Evolutionary conservation across 2,329 filamentous ascomycete species (phyloP).

Genomic region (Pseudomassariella vexata): DNA sequence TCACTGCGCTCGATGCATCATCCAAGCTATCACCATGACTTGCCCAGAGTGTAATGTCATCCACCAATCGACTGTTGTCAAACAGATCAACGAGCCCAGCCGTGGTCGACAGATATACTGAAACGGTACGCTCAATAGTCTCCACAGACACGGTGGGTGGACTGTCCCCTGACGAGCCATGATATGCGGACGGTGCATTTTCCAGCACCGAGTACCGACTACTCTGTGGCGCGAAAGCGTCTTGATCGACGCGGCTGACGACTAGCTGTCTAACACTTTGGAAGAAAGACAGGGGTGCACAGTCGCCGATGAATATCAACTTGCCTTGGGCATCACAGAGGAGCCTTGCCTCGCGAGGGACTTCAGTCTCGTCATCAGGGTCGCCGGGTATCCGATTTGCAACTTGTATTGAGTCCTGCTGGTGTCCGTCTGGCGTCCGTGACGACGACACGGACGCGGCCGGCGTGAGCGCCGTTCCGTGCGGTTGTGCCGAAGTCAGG

Average conservation of each 20-base stretch:
- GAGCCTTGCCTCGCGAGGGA: slow-evolving; percentile 46
- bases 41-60: slow-evolving; percentile 38
- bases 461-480: not conserved
- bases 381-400: slow-evolving; percentile 4
- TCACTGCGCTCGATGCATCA: slow-evolving; percentile 34
- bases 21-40: slow-evolving; percentile 24
- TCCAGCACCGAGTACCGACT: slow-evolving; percentile 45
- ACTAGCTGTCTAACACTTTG: slow-evolving; percentile 49
- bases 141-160: slow-evolving; percentile 15
- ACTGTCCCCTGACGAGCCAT: slow-evolving; percentile 5
- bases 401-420: not conserved
- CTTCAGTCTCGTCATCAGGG: slow-evolving; percentile 46
- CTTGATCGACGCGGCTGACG: slow-evolving; percentile 39
- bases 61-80: slow-evolving; percentile 30
- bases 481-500: not conserved
- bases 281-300: slow-evolving; percentile 50
- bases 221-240: slow-evolving; percentile 46
- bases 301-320: slow-evolving; percentile 52
- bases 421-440: not conserved
- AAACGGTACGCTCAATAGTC: slow-evolving; percentile 11
- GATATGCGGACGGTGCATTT: slow-evolving; percentile 30
- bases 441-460: not conserved
- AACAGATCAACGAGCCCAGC: slow-evolving; percentile 44
- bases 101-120: slow-evolving; percentile 24
- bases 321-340: slow-evolving; percentile 48